Conservation (phyloP, 352 stramenopile species). For the Phytopythium delawarense region DNA sequence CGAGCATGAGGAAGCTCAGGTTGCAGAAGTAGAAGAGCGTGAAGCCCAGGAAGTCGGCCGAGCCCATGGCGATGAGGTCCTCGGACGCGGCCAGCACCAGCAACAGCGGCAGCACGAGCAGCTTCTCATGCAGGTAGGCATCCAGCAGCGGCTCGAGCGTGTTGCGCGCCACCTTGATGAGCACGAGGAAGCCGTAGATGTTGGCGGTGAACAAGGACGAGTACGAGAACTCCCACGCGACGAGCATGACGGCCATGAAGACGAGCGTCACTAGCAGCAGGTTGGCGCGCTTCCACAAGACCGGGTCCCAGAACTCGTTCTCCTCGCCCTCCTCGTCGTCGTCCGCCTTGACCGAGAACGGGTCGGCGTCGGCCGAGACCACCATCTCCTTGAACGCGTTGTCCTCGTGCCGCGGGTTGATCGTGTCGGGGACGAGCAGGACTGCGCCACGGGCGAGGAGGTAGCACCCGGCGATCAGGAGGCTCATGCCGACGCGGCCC, state of each 20-base stretch:
- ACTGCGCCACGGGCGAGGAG: slow-evolving; percentile 54
- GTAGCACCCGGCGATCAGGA: slow-evolving; percentile 84
- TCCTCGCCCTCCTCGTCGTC: slow-evolving; percentile 45
- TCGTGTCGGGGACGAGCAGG: slow-evolving; percentile 83
- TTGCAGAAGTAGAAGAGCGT: slow-evolving; percentile 94
- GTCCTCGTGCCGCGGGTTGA: slow-evolving; percentile 73
- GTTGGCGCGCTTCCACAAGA: slow-evolving; percentile 90
- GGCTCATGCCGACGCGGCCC: slow-evolving; percentile 79
- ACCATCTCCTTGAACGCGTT: slow-evolving; percentile 74
- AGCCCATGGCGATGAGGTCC: slow-evolving; percentile 93
- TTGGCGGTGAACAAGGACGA: slow-evolving; percentile 89
- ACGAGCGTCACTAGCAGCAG: slow-evolving; percentile 84
- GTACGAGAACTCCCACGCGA: slow-evolving; percentile 97
- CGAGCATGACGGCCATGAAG: slow-evolving; percentile 86
- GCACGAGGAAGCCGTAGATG: slow-evolving; percentile 89
- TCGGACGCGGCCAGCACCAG: slow-evolving; percentile 90
- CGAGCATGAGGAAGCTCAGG: slow-evolving; percentile 88
- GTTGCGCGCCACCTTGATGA: slow-evolving; percentile 89
- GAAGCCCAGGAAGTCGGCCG: slow-evolving; percentile 95
- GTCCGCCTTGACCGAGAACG: slow-evolving; percentile 39
- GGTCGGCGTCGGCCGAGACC: slow-evolving; percentile 12
- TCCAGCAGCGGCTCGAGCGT: slow-evolving; percentile 83
- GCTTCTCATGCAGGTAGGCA: slow-evolving; percentile 86
- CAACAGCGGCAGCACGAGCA: slow-evolving; percentile 89
- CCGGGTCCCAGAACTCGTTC: slow-evolving; percentile 77